These are phyloP conservation scores for Lunularia cruciata DNA, from an alignment of 225 moss, liverwort and hornwort genomes.

Conservation along the genomic window DNA sequence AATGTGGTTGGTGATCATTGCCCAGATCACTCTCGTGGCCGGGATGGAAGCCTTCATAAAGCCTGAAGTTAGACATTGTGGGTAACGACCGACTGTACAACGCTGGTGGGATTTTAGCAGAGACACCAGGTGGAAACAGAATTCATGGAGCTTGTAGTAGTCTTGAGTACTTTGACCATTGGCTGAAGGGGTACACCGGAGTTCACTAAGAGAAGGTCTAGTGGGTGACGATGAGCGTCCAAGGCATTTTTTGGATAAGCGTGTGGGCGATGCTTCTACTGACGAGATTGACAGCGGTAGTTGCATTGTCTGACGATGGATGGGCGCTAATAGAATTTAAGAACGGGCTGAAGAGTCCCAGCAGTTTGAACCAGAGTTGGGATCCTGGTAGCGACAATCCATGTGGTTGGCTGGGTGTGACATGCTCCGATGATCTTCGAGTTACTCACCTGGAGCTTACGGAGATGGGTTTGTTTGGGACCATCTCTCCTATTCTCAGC, in stretches of 20 bases:
- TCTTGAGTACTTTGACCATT: neutral
- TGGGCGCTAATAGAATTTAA: constrained; percentile 39
- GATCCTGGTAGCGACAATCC: constrained; percentile 22
- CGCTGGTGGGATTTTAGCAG: neutral
- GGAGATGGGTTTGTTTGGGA: constrained; percentile 34
- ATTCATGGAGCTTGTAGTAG: neutral
- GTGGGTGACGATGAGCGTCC: constrained; percentile 14
- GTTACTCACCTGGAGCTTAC: constrained; percentile 26
- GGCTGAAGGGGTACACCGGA: neutral
- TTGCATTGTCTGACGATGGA: constrained; percentile 28
- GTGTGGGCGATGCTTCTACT: neutral
- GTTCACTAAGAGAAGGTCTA: neutral
- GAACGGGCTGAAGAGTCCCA: constrained; percentile 20
- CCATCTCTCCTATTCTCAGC: constrained; percentile 36
- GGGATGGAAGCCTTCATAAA: neutral
- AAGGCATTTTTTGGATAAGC: neutral
- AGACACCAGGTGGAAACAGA: neutral
- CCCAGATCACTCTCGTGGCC: neutral
- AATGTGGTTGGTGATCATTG: constrained; percentile 5
- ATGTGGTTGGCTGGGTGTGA: constrained; percentile 41
- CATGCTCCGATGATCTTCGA: constrained; percentile 24
- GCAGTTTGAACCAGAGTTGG: constrained; percentile 33
- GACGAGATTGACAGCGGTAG: neutral
- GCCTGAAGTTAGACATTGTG: neutral
- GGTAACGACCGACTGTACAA: neutral